Percentiles rank a stretch among this genome's conserved stretches.
Conservation (phyloP, 441 rosid genomes). For the Daphne laureola region DNA sequence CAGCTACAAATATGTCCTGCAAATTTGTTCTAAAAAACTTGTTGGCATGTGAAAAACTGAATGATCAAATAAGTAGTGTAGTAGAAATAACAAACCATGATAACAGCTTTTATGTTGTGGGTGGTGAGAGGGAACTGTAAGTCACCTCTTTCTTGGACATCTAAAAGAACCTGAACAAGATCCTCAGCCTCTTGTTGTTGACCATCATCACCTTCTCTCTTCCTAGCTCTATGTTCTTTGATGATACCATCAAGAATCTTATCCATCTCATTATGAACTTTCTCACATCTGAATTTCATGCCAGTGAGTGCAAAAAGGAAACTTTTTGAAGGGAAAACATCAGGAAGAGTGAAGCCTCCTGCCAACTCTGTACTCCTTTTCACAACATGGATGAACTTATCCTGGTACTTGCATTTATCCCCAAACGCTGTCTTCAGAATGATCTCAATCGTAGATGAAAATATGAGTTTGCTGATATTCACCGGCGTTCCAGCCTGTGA, state of each 20-base stretch:
- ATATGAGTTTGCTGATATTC: slow-evolving; percentile 8
- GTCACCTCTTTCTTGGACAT: slow-evolving; percentile 4
- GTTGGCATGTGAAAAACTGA: neutral
- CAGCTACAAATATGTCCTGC: slow-evolving; percentile 12
- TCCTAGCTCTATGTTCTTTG: slow-evolving; percentile 12
- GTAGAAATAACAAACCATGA: slow-evolving; percentile 9
- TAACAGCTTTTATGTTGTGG: slow-evolving; percentile 8
- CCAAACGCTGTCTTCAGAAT: slow-evolving; percentile 23
- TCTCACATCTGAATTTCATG: slow-evolving; percentile 5
- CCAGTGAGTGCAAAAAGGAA: slow-evolving; percentile 18
- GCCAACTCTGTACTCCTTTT: slow-evolving; percentile 3
- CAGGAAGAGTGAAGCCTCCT: slow-evolving; percentile 19
- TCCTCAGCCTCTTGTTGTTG: slow-evolving; percentile 1
- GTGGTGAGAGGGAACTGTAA: neutral
- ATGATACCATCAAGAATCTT: slow-evolving; percentile 20
- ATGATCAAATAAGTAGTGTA: neutral
- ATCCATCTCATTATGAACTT: slow-evolving; percentile 13
- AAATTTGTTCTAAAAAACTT: too few species aligned
- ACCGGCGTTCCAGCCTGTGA: neutral
- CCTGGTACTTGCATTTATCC: slow-evolving; percentile 9
- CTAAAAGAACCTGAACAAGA: slow-evolving; percentile 13
- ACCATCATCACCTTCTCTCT: neutral
- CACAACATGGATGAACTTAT: slow-evolving; percentile 10
- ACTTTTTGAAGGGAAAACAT: slow-evolving; percentile 25
- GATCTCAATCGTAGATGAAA: slow-evolving; percentile 10